Base-by-base conservation (phyloP, 2,329 filamentous ascomycete genomes). In the Sporothrix phasma region DNA sequence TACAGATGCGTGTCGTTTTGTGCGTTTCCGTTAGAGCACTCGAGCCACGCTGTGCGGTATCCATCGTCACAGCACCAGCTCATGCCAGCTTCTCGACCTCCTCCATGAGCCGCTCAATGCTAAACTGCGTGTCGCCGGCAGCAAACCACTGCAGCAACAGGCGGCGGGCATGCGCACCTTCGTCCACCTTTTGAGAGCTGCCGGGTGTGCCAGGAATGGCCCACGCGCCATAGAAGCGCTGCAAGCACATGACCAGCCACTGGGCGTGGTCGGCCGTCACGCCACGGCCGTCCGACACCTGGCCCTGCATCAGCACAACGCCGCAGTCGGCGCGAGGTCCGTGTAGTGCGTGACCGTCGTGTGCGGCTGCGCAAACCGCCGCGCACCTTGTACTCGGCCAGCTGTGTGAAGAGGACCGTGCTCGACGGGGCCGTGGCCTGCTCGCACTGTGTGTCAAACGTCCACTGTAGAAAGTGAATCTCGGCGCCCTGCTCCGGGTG, bases 391-490 rank as follows among this genome's bases (percentile, higher is more conserved):
- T 89, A 99, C 74, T 97, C 91, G 17, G 90, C 93, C 37, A 99
- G 81, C 72, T 94, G 89, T 0, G 94, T 99, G 77, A 99, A 97
- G 39, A 99, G 85, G 5, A 97, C 87, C 0, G 88, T 90, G 65
- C 83, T 84, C 3, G 86, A 88, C 66, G 81, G 77, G 19, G 81
- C 82, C 64, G 78, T 77, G 3, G 24, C 15, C 29, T 22, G 15
- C 45, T 34, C 31, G 37, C 56, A 39, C 56, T 46, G 56, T 17
- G 39, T 59, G 66, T 96, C 92, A 76, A 96, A 97, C 0, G 89
- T 89, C 91, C 95, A 99, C 76, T 99, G 93, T 67, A 99, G 77
- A 75, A 96, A 96, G 76, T 99, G 94, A 53, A 99, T 92, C 75
- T 97, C 94, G 54, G 92, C 90, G 61, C 90, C 90, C 68, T 80